A percentile compares a stretch with the other conserved stretches of the same genome.
Evolutionary conservation across 176 grass and related monocot species (phyloP).

Genomic region (Poa pratensis): DNA sequence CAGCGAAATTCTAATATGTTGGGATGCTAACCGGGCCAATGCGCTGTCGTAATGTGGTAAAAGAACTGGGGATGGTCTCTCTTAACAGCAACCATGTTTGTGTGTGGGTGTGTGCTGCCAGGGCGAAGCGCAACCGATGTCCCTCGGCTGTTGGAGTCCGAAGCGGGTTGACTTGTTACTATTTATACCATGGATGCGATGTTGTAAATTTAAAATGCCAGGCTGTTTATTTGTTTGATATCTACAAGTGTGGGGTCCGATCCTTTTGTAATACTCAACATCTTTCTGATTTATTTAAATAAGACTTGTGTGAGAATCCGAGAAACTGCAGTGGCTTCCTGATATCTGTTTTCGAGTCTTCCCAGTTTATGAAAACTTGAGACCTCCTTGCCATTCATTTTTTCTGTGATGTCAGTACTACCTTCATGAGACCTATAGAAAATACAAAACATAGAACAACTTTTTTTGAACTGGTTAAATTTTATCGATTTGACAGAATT

Average conservation of each 20-base stretch:
- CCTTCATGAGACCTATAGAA: not conserved
- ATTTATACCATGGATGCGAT: conserved; percentile 30
- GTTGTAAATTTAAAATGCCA: conserved; percentile 58
- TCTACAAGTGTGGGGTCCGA: conserved; percentile 28
- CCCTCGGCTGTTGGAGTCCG: conserved; percentile 25
- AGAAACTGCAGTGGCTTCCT: not conserved
- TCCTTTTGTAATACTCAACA: conserved; percentile 32
- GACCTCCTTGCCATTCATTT: not conserved
- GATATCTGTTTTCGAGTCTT: not conserved
- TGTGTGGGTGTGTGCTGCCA: conserved; percentile 31
- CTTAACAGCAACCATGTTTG: conserved; percentile 20
- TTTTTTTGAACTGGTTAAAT: too few species aligned
- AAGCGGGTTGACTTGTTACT: conserved; percentile 40
- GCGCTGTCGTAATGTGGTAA: conserved; percentile 17
- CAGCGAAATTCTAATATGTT: not conserved
- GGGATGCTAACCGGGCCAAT: conserved; percentile 40
- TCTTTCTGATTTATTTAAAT: conserved; percentile 9
- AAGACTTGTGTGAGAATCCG: conserved; percentile 24
- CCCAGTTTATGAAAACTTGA: not conserved
- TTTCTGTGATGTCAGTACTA: not conserved
- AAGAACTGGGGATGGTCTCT: conserved; percentile 35
- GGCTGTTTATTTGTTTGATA: conserved; percentile 21
- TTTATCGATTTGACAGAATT: not conserved
- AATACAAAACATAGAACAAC: too few species aligned
- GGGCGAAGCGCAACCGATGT: conserved; percentile 28